Evolutionary conservation across 306 rosid species (phyloP), one percentile per base, ranked within the genome.

Genomic region (Lathyrus oleraceus): DNA sequence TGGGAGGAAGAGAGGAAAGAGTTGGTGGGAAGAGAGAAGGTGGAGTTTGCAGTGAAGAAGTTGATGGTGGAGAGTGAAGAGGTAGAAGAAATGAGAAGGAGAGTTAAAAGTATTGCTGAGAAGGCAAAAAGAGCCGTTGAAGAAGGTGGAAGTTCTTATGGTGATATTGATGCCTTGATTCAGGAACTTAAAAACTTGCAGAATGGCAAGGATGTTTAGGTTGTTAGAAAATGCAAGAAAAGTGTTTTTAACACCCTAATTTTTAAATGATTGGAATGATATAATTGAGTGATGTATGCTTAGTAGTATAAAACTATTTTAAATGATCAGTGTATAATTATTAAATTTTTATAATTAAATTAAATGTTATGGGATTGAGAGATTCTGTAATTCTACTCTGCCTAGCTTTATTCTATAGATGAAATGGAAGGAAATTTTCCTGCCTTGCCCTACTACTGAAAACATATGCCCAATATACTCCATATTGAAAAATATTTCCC

Each of bases 91-190:
- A 87, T 86, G 82, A 85, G 91, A 49, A 75, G 35, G 10, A 47
- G 88, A 67, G 89, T 79, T 0, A 52, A 17, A 27, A 78, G 66
- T 10, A 58, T 78, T 42, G 80, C 75, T 2, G 83, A 48, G 20
- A 73, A 72, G 64, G 96, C 87, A 0, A 82, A 7, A 45, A 85
- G 58, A 63, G 92, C 90, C 25, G 81, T 86, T n/a, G 77, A 79
- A 43, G 67, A 70, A 48, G 92, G 86, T 27, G 95, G 92, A 35
- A 85, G 82, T 0, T 89, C 90, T 14, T 80, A 69, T 6, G 62
- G 1, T 3, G 82, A 82, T 32, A 61, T 47, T 38, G 68, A 81
- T 27, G 81, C 71, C 0, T 77, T 86, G 32, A 82, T 89, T 79
- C 78, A 65, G 13, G 88, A 81, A 61, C 83, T 84, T 7, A 45